Conservation (phyloP, 1,284 basidiomycete species). For the Irpex rosettiformis region DNA sequence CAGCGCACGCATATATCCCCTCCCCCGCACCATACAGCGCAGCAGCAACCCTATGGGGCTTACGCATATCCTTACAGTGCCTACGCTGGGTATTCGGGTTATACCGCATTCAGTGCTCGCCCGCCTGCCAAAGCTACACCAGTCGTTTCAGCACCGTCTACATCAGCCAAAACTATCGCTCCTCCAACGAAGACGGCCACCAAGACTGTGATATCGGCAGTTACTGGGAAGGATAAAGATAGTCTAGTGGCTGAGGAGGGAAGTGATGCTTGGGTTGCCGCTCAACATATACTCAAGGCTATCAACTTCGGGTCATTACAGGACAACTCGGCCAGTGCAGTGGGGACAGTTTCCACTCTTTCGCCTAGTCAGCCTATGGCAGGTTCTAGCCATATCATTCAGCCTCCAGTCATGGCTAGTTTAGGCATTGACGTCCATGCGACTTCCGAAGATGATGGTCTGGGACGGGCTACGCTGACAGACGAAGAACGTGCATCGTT, state of each 20-base stretch:
- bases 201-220: conserved; percentile 7
- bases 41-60: conserved; percentile 20
- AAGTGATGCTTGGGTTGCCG: conserved; percentile 64
- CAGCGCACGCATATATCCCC: conserved; percentile 25
- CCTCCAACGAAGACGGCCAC: conserved; percentile 4
- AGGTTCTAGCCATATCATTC: not conserved
- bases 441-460: conserved; percentile 5
- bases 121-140: not conserved
- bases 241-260: conserved; percentile 37
- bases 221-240: conserved; percentile 27
- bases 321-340: conserved; percentile 26
- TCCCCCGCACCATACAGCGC: conserved; percentile 30
- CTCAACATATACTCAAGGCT: conserved; percentile 70
- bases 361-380: not conserved
- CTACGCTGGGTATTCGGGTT: conserved; percentile 23
- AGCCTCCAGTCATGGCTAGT: conserved; percentile 11
- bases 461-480: conserved; percentile 21
- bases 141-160: not conserved
- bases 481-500: conserved; percentile 52
- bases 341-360: conserved; percentile 9
- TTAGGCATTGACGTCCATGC: conserved; percentile 15
- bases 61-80: conserved; percentile 20
- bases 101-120: conserved; percentile 15
- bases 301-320: conserved; percentile 62
- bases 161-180: conserved; percentile 4